phyloP scores from a whole-genome alignment of 257 asterid genomes.

The Gynochthodes officinalis region DNA sequence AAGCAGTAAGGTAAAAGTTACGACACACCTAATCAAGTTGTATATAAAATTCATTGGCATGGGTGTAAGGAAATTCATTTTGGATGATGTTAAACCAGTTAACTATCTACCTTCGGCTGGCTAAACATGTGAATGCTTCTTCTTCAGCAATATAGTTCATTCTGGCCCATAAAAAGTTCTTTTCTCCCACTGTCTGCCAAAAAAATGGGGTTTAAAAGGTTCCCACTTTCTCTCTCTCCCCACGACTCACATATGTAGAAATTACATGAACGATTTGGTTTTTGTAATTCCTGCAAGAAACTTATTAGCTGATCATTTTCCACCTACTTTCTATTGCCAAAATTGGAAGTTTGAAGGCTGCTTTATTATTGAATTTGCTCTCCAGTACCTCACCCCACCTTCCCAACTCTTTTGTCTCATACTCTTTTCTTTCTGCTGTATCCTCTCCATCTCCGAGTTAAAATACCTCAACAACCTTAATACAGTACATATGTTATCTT shows the following conservation, averaged over 20 bases:
- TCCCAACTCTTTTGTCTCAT: background rate
- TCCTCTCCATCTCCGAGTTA: background rate
- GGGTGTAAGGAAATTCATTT: background rate
- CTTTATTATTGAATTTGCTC: background rate
- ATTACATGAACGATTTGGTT: background rate
- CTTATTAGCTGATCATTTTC: background rate
- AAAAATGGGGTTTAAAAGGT: background rate
- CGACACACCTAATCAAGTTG: background rate
- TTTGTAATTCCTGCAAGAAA: background rate
- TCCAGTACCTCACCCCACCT: background rate
- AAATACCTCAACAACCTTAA: background rate
- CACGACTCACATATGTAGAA: background rate
- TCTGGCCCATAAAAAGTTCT: background rate
- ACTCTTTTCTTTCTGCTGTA: background rate
- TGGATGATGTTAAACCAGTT: no score
- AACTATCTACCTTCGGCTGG: no score
- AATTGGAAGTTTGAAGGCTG: background rate
- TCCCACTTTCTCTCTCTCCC: background rate
- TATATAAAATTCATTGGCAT: background rate
- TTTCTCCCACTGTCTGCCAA: background rate
- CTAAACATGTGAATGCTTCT: background rate
- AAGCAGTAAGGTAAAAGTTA: background rate
- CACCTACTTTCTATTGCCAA: background rate
- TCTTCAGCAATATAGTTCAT: background rate
- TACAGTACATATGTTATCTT: background rate